phyloP scores from a whole-genome alignment of 163 green algal species.

The Scenedesmus sp. region DNA sequence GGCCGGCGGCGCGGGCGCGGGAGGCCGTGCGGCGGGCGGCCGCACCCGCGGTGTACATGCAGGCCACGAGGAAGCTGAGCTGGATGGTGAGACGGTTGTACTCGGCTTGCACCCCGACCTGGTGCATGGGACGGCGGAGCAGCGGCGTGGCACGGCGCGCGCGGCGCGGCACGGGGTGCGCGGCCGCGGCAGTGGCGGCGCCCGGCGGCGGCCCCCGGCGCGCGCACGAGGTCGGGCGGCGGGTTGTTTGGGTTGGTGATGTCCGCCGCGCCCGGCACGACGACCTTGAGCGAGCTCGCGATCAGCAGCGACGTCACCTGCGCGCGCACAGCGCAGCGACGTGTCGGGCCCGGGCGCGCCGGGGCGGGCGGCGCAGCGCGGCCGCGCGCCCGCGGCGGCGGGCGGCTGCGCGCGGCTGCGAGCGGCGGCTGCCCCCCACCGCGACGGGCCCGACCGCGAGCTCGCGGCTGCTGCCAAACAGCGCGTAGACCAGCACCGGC shows the following conservation, averaged over 20 bases:
- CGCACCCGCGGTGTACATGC: no score
- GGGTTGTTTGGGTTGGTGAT: slow-evolving; percentile 62
- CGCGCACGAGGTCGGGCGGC: slow-evolving; percentile 3
- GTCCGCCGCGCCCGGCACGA: slow-evolving; percentile 40
- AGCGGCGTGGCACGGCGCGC: no score
- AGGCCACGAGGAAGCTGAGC: slow-evolving; percentile 56
- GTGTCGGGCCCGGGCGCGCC: no score
- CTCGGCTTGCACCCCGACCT: slow-evolving; percentile 15
- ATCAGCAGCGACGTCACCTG: slow-evolving; percentile 85
- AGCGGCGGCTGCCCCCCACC: no score
- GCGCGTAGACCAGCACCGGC: slow-evolving; percentile 77
- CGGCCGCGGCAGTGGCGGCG: neutral
- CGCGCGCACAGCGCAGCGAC: no score
- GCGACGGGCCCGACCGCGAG: slow-evolving; percentile 90
- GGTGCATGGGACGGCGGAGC: slow-evolving; percentile 12
- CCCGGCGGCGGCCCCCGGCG: neutral
- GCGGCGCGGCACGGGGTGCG: no score
- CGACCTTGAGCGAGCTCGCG: slow-evolving; percentile 20
- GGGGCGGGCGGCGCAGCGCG: no score
- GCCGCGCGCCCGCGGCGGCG: no score
- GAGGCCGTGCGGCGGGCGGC: no score
- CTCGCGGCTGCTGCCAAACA: slow-evolving; percentile 71
- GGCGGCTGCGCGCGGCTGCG: no score
- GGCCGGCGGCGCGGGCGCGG: no score
- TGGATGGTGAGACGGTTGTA: slow-evolving; percentile 54